phyloP scores from a whole-genome alignment of 257 asterid genomes.

The Przewalskia tangutica region DNA sequence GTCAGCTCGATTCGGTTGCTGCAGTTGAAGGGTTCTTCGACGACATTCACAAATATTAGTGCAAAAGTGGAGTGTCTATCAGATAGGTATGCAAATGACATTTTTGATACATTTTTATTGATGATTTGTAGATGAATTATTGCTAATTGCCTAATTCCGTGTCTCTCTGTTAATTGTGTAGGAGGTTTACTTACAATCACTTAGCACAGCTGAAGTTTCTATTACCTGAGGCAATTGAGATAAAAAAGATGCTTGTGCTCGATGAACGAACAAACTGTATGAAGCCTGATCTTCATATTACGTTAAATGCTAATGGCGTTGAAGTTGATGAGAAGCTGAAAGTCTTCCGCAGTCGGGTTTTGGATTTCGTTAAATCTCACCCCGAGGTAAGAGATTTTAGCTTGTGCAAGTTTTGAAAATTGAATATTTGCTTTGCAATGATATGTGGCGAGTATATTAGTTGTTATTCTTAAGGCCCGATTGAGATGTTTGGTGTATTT shows the following conservation, averaged over 20 bases:
- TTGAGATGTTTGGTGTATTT: neutral
- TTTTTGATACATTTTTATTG: neutral
- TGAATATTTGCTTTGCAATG: neutral
- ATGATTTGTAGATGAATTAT: neutral
- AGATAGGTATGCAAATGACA: constrained; percentile 40
- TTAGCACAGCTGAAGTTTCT: constrained; percentile 1
- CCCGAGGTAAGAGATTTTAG: constrained; percentile 21
- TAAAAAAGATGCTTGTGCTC: neutral
- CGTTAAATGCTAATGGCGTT: neutral
- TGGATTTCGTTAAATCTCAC: constrained; percentile 50
- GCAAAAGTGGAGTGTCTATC: constrained; percentile 54
- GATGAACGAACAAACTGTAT: neutral
- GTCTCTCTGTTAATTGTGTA: neutral
- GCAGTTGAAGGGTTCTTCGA: constrained; percentile 35
- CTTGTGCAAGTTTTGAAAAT: neutral
- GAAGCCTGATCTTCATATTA: constrained; percentile 2
- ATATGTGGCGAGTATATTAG: neutral
- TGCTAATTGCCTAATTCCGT: neutral
- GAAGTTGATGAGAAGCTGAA: constrained; percentile 17
- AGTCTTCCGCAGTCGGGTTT: constrained; percentile 47
- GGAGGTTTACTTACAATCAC: neutral
- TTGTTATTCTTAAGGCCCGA: neutral
- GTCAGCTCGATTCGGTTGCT: constrained; percentile 67
- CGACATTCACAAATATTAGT: constrained; percentile 53
- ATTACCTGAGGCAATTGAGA: neutral